These are phyloP conservation scores for Fonsecaea erecta DNA, from an alignment of 2,329 filamentous ascomycete species.

Conservation along the genomic window DNA sequence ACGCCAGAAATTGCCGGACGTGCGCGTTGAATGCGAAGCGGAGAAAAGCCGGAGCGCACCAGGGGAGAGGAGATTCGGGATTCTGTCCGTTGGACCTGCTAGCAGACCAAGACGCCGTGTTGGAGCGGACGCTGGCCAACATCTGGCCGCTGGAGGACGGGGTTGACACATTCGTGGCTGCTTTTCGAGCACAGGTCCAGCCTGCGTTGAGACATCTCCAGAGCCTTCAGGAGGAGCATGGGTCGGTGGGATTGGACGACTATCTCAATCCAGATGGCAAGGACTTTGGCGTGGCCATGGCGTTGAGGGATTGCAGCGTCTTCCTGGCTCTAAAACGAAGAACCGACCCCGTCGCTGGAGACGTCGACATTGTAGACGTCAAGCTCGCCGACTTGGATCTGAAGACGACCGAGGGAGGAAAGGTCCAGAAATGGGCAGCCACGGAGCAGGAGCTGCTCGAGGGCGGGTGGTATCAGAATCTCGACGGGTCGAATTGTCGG, in stretches of 20 bases:
- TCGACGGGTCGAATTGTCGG: conserved; percentile 39
- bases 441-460: conserved; percentile 67
- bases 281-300: conserved; percentile 74
- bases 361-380: conserved; percentile 44
- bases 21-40: conserved; percentile 66
- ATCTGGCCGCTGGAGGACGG: conserved; percentile 35
- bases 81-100: conserved; percentile 71
- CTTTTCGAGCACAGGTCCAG: conserved; percentile 45
- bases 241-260: conserved; percentile 38
- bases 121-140: conserved; percentile 47
- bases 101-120: conserved; percentile 20
- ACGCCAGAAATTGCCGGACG: conserved; percentile 71
- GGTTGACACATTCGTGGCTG: conserved; percentile 39
- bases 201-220: conserved; percentile 41
- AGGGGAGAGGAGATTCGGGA: conserved; percentile 41
- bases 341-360: conserved; percentile 2
- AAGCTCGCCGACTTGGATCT: conserved; percentile 77
- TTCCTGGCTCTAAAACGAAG: conserved; percentile 54
- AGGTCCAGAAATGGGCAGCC: conserved; percentile 70
- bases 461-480: conserved; percentile 68
- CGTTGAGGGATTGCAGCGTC: conserved; percentile 76
- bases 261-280: conserved; percentile 37
- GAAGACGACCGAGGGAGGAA: conserved; percentile 68
- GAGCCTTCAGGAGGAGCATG: conserved; percentile 35
- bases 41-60: conserved; percentile 39